Percentiles rank a stretch among this genome's conserved stretches.
Conservation (phyloP, 495 filamentous ascomycete genomes). For the Podospora sp. region DNA sequence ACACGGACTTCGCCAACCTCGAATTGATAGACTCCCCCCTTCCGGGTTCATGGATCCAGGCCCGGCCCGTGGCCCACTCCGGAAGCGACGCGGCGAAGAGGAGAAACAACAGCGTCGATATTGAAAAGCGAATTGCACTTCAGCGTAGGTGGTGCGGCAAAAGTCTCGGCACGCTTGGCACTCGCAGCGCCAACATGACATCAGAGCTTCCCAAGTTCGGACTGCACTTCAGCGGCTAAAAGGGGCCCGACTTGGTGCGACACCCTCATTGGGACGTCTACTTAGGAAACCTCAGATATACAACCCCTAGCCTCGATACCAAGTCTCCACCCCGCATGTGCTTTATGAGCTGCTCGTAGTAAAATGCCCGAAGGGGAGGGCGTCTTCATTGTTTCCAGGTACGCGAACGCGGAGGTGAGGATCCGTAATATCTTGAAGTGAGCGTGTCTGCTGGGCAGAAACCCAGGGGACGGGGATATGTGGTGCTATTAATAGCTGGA, state of each 20-base stretch:
- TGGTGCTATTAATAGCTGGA: not conserved
- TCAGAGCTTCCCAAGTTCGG: not conserved
- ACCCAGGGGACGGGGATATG: not conserved
- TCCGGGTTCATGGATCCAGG: not conserved
- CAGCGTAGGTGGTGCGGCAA: not conserved
- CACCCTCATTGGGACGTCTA: not conserved
- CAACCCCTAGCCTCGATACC: not conserved
- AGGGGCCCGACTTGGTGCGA: not conserved
- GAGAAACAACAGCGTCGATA: not conserved
- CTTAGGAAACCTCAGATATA: not conserved
- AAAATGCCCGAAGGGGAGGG: not conserved
- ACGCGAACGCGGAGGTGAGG: not conserved
- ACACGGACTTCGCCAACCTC: not conserved
- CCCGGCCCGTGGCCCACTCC: not conserved
- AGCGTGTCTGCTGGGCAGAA: not conserved
- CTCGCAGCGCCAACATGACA: not conserved
- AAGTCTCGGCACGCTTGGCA: constrained; percentile 8
- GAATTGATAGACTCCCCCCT: not conserved
- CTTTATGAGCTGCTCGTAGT: not conserved
- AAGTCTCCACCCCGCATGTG: not conserved
- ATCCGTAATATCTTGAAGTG: not conserved
- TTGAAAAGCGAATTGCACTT: not conserved
- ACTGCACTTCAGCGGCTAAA: constrained; percentile 2
- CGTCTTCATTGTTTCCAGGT: not conserved
- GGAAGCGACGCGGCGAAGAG: not conserved